A percentile compares a stretch with the other conserved stretches of the same genome.
Conservation (phyloP, 805 yeast genomes). For the Ogataea trehalophila region DNA sequence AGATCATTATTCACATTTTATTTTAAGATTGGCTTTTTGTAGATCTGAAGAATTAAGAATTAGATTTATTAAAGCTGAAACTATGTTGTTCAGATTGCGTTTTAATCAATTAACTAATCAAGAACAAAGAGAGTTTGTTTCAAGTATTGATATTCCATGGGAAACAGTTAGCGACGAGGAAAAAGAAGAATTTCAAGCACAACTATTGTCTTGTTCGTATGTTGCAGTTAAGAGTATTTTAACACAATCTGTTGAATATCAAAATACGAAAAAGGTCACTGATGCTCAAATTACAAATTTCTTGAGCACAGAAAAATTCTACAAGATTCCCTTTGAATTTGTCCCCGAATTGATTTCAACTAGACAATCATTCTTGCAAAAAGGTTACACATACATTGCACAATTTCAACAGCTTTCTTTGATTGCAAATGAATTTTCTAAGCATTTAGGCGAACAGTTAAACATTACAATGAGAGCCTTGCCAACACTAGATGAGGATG, state of each 20-base stretch:
- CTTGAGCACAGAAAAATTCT: constrained; percentile 59
- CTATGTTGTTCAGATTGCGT: constrained; percentile 67
- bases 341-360: constrained; percentile 72
- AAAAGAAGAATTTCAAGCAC: constrained; percentile 41
- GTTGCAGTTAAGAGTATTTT: constrained; percentile 35
- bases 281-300: constrained; percentile 51
- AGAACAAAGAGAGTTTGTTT: constrained; percentile 72
- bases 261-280: constrained; percentile 30
- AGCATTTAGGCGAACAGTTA: constrained; percentile 46
- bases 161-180: constrained; percentile 62
- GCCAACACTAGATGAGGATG: constrained; percentile 88
- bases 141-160: constrained; percentile 64
- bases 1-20: constrained; percentile 90
- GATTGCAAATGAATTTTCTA: constrained; percentile 63
- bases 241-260: constrained; percentile 27
- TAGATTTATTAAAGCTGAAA: constrained; percentile 75
- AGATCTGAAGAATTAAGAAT: constrained; percentile 77
- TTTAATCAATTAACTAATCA: constrained; percentile 54
- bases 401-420: constrained; percentile 71
- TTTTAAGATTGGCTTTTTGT: constrained; percentile 84
- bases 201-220: constrained; percentile 53
- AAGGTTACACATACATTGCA: constrained; percentile 83
- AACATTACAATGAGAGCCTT: constrained; percentile 67
- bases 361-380: constrained; percentile 61
- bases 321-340: constrained; percentile 82